Base-by-base conservation (phyloP, 441 rosid species). In the Mallotus repandus region DNA sequence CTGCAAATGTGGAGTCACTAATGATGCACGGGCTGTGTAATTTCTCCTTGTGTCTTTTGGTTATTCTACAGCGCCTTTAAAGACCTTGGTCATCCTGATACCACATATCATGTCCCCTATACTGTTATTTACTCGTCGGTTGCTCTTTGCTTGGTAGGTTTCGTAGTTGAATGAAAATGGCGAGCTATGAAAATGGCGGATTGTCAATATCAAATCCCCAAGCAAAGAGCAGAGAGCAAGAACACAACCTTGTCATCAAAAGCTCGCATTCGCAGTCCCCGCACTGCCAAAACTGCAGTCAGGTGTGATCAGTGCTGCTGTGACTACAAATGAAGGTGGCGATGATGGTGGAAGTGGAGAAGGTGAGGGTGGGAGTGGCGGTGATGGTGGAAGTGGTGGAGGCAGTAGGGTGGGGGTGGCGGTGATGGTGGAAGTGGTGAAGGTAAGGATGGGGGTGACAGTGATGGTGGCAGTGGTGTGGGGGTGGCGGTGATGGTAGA, bases 1-100 rank as follows among this genome's bases (percentile, higher is more conserved):
- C 10, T 92, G 95, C 12, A 93, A 91, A 76, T 89, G 91, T 25
- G 98, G 98, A 72, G 75, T 87, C 80, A 74, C 89, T 68, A 80
- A 74, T 32, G 84, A 91, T 63, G 94, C 97, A 69, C 57, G 72
- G 72, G 72, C 19, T 69, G 72, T 57, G 53, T 69, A 29, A 68
- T 68, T 54, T 38, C 72, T 56, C 72, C 72, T 68, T 68, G 62
- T 19, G 41, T 69, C 16, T 69, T 70, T 58, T 57, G 73, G 73
- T 15, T 70, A 70, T 70, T 70, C 35, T 57, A 70, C 64, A 70
- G 16, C 55, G 73, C 73, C 16, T 70, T 70, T 58, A 16, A 46
- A 25, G 73, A 70, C 16, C 52, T 70, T 19, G 66, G 66, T 48
- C 56, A 22, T 5, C 73, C 66, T 46, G 46, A 57, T 46, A 70